These are phyloP conservation scores for Phytopythium vexans DNA, from an alignment of 352 stramenopile genomes.

Conservation along the genomic window DNA sequence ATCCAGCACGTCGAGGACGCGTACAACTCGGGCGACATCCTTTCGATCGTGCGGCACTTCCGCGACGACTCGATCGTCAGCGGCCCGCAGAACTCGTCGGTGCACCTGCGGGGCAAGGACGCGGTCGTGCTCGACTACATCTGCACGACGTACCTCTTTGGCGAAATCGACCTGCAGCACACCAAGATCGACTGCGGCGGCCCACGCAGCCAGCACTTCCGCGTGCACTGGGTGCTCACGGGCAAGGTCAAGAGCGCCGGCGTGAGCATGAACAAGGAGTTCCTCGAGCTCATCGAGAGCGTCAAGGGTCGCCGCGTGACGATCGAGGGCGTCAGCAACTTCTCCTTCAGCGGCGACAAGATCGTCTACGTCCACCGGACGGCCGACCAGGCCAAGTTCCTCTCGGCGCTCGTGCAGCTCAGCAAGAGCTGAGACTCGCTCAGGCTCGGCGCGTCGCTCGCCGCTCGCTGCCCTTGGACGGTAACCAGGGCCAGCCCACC, in stretches of 20 bases:
- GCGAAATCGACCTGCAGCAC: slow-evolving; percentile 71
- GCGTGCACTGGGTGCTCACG: slow-evolving; percentile 81
- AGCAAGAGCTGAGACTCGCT: too few relatives aligned
- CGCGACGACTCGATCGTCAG: slow-evolving; percentile 88
- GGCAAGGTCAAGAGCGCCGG: slow-evolving; percentile 71
- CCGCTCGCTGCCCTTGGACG: too few relatives aligned
- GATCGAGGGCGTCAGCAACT: slow-evolving; percentile 87
- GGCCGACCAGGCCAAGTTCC: slow-evolving; percentile 86
- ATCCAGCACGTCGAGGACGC: slow-evolving; percentile 79
- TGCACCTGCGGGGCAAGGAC: slow-evolving; percentile 78
- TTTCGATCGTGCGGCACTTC: slow-evolving; percentile 74
- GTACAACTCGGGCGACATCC: slow-evolving; percentile 79
- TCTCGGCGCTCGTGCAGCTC: slow-evolving; percentile 75
- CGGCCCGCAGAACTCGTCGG: slow-evolving; percentile 80
- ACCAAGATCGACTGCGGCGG: slow-evolving; percentile 81
- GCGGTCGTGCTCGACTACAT: slow-evolving; percentile 83
- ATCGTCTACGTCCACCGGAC: slow-evolving; percentile 88
- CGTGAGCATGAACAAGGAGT: slow-evolving; percentile 88
- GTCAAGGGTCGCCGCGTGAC: slow-evolving; percentile 75
- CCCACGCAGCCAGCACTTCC: slow-evolving; percentile 81
- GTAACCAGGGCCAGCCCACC: too few relatives aligned
- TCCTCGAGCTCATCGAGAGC: slow-evolving; percentile 81
- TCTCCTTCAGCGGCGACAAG: slow-evolving; percentile 85
- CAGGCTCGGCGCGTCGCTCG: too few relatives aligned
- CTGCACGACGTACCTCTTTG: slow-evolving; percentile 80